Base-by-base conservation (phyloP, 495 filamentous ascomycete genomes). In the Daldinia caldariorum region DNA sequence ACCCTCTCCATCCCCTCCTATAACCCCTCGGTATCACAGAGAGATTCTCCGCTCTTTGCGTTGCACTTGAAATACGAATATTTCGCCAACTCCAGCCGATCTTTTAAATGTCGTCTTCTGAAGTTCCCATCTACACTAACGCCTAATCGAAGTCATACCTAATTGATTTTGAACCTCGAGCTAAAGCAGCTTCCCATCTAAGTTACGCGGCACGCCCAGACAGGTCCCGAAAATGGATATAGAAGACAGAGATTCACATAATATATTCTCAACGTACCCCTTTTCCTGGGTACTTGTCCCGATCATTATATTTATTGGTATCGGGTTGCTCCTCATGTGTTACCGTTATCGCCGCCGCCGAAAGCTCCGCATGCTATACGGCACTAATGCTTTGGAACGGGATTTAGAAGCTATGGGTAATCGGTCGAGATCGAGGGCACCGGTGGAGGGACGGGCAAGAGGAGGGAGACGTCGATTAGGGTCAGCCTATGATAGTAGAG, bases 221-320 rank as follows among this genome's bases (percentile, higher is more conserved):
- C 12, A 43, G 5, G 3, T n/a, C 50, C 38, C 10, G 32, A 67
- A 60, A 7, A 73, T 71, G 71, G 68, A 63, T 38, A 2, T n/a
- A 18, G 62, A 67, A 38, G 67, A 62, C 20, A 8, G 3, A 37
- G 55, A 51, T 10, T 73, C 70, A 2, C 55, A 61, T 6, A 71
- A 61, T 50, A 71, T 68, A 18, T 70, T 67, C 55, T 32, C 56
- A n/a, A 58, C 57, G 6, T 67, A 62, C 35, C 70, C 70, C 9
- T 77, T 75, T 47, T 70, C 70, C 9, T 77, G 71, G 61, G 65
- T 77, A 3, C 61, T 77, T 10, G 69, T 77, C 22, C 73, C 75
- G 43, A 39, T 77, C 35, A 55, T 77, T 56, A 74, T 73, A 65
- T 74, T 77, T 38, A 62, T 71, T 35, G 54, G 72, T 9, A 43